phyloP scores from a whole-genome alignment of 1,284 basidiomycete species.

The Pascua sp. region DNA sequence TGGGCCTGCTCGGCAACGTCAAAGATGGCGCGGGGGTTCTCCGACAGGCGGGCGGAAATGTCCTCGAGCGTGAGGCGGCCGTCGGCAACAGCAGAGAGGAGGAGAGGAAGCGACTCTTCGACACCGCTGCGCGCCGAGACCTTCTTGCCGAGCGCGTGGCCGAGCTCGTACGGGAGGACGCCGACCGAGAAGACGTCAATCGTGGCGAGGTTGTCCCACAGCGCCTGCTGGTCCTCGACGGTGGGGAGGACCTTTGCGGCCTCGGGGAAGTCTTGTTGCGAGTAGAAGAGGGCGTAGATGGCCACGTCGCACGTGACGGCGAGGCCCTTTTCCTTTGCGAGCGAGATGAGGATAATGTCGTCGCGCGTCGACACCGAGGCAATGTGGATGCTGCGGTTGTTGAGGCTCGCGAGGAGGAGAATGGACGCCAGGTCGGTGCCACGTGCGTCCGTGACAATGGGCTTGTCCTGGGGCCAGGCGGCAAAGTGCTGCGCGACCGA shows the following conservation, averaged over 20 bases:
- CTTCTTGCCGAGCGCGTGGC: conserved; percentile 63
- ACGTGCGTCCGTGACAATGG: conserved; percentile 89
- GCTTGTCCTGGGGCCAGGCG: conserved; percentile 85
- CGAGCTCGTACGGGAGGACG: conserved; percentile 72
- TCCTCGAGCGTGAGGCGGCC: conserved; percentile 79
- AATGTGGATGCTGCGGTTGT: conserved; percentile 85
- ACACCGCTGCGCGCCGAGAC: conserved; percentile 74
- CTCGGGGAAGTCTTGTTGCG: conserved; percentile 66
- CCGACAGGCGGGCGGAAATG: conserved; percentile 74
- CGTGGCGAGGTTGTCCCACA: conserved; percentile 81
- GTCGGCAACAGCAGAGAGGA: conserved; percentile 80
- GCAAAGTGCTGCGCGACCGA: conserved; percentile 81
- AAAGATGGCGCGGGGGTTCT: conserved; percentile 91
- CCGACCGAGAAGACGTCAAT: conserved; percentile 94
- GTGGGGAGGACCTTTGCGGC: conserved; percentile 68
- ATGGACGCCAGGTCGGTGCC: conserved; percentile 90
- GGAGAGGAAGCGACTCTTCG: conserved; percentile 80
- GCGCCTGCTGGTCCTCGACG: conserved; percentile 69
- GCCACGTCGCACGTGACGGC: conserved; percentile 96
- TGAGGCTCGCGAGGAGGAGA: conserved; percentile 85
- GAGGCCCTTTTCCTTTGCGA: conserved; percentile 91
- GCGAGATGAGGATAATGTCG: conserved; percentile 83
- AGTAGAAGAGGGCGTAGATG: conserved; percentile 89
- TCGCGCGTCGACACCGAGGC: conserved; percentile 87
- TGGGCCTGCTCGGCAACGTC: conserved; percentile 79